Conservation (phyloP, 2,329 filamentous ascomycete genomes). For the Ophiostoma perfectum region DNA sequence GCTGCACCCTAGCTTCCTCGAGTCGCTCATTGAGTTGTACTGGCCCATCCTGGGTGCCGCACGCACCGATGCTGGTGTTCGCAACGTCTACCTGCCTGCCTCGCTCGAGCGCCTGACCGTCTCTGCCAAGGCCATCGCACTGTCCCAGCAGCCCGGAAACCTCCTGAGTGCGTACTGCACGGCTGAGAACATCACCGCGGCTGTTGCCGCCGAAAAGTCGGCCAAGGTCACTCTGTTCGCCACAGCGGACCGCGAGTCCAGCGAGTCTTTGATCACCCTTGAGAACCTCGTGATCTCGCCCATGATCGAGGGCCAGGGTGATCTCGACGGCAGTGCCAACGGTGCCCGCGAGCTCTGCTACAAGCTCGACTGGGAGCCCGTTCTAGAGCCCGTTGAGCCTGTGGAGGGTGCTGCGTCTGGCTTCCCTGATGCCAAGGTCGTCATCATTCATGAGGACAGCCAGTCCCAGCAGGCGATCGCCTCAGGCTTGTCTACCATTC, state of each 20-base stretch:
- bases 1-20: slow-evolving; percentile 36
- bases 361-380: slow-evolving; percentile 17
- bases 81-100: slow-evolving; percentile 45
- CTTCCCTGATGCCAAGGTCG: slow-evolving; percentile 29
- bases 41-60: slow-evolving; percentile 20
- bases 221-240: slow-evolving; percentile 43
- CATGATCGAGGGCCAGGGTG: not conserved
- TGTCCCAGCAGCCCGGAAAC: slow-evolving; percentile 33
- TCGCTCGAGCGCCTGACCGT: slow-evolving; percentile 43
- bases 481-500: not conserved
- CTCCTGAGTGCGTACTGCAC: slow-evolving; percentile 41
- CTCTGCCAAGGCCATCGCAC: slow-evolving; percentile 31
- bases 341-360: slow-evolving; percentile 2
- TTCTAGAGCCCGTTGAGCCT: slow-evolving; percentile 26
- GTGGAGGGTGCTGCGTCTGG: slow-evolving; percentile 19
- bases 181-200: slow-evolving; percentile 34
- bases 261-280: slow-evolving; percentile 27
- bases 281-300: slow-evolving; percentile 17
- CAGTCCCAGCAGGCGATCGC: slow-evolving; percentile 24
- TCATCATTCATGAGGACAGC: slow-evolving; percentile 20
- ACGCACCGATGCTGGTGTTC: slow-evolving; percentile 27
- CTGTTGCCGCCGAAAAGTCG: slow-evolving; percentile 32
- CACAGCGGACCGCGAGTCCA: not conserved
- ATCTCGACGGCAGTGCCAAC: slow-evolving; percentile 29
- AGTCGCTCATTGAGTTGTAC: slow-evolving; percentile 28